phyloP scores from a whole-genome alignment of 371 early-diverging fungal genomes.

The Cladochytrium tenue region DNA sequence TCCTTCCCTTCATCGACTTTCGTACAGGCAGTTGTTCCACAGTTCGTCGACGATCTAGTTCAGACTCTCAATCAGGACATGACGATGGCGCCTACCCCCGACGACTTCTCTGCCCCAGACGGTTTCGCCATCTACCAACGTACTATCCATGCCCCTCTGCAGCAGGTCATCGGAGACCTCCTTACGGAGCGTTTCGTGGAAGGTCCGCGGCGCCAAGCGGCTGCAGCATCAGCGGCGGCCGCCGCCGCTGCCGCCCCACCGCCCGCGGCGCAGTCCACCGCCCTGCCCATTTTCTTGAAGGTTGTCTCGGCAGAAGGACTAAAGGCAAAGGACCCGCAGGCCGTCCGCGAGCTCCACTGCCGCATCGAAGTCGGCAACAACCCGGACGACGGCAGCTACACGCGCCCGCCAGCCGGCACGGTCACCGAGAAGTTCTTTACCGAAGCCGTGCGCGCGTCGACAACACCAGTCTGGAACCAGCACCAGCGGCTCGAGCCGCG shows the following conservation, averaged over 20 bases:
- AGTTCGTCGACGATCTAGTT: constrained; percentile 40
- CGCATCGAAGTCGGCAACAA: constrained; percentile 34
- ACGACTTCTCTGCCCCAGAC: constrained; percentile 41
- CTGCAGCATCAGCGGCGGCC: background rate
- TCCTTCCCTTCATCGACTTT: background rate
- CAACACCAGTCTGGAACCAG: constrained; percentile 43
- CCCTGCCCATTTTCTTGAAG: constrained; percentile 28
- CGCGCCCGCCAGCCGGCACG: too few relatives aligned
- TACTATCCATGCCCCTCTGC: constrained; percentile 27
- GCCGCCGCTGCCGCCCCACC: background rate
- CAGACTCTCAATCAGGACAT: constrained; percentile 35
- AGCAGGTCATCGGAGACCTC: constrained; percentile 38
- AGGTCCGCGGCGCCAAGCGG: constrained; percentile 9
- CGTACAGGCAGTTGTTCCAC: constrained; percentile 33
- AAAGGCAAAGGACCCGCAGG: constrained; percentile 35
- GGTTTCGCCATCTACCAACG: constrained; percentile 38
- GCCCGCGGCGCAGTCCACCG: background rate
- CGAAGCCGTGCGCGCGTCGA: constrained; percentile 20
- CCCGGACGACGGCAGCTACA: constrained; percentile 20
- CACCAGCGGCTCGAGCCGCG: constrained; percentile 33
- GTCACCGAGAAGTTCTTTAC: constrained; percentile 31
- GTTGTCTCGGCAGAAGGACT: constrained; percentile 37
- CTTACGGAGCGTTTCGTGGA: constrained; percentile 38
- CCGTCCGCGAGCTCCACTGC: constrained; percentile 35
- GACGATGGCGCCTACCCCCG: constrained; percentile 37